Evolutionary conservation across 2,329 filamentous ascomycete genomes (phyloP), one percentile per base, ranked within the genome.

Genomic region (Moelleriella libera): DNA sequence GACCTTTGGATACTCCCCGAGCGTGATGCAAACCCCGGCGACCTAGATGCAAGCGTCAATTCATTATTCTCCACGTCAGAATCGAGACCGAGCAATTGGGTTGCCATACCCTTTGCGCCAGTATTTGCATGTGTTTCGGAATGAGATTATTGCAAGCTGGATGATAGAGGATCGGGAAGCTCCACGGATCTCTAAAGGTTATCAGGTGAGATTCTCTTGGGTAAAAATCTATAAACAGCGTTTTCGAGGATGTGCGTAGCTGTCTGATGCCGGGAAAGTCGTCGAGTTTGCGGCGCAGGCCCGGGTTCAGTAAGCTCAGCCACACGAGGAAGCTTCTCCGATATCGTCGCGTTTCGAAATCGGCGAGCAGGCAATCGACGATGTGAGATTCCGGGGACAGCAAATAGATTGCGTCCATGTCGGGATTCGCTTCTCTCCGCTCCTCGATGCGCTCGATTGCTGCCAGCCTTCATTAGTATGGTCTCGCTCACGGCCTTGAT

Each of bases 361-460:
- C 92, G 59, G 89, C 88, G 68, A 97, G 80, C 44, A 98, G 72
- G 62, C 89, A 96, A 58, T 97, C 90, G 58, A 97, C 84, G 52
- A 95, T 87, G 63, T 95, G 85, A 6, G 87, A 74, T 57, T 86
- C 78, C 7, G 92, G 86, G 0, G 89, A 85, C 49, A 98, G 75
- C 51, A 98, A 73, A 68, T 97, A 98, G 54, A 98, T 80, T 57
- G 88, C 92, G 65, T 97, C 92, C 80, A 94, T 95, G 56, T 87
- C 84, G 48, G 82, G 81, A 62, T 95, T 94, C 61, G 77, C 74
- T 44, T 84, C 82, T 60, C 92, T 80, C 57, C 80, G 82, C 52
- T 92, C 80, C 70, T 96, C 89, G 67, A 98, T 94, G 60, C 80
- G 80, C 72, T 97, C 90, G 64, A 98, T 90, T 67, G 95, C 89